Percentiles rank a stretch among this genome's conserved stretches.
These are phyloP conservation scores for Laburnicola sp. DNA, from an alignment of 2,329 filamentous ascomycete species.

Conservation along the genomic window DNA sequence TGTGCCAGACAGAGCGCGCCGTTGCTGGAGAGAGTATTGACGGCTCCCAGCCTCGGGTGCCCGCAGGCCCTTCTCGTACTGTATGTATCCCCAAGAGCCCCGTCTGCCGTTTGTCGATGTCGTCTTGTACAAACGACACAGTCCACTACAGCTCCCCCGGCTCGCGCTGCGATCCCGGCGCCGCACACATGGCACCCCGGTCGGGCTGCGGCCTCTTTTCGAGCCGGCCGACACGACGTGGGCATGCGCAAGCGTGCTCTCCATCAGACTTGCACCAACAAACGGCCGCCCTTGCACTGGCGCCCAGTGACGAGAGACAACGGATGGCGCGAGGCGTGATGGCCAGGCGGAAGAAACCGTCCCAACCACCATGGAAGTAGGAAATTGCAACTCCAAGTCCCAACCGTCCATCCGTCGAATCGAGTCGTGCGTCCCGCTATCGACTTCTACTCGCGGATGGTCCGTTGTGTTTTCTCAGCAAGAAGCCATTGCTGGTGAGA, in stretches of 20 bases:
- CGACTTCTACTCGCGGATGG: background rate
- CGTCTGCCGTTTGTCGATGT: background rate
- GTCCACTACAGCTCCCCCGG: background rate
- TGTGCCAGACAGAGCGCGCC: background rate
- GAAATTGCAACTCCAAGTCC: too few species aligned
- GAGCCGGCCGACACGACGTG: constrained; percentile 9
- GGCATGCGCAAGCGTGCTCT: constrained; percentile 6
- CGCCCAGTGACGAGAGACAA: constrained; percentile 3
- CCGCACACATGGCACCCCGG: constrained; percentile 45
- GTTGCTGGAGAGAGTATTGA: constrained; percentile 2
- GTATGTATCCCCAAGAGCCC: too few species aligned
- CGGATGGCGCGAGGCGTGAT: constrained; percentile 21
- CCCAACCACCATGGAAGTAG: background rate
- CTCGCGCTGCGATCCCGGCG: constrained; percentile 7
- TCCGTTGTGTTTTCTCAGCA: background rate
- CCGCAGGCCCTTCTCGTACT: background rate
- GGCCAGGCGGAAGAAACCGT: constrained; percentile 3
- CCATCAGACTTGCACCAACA: background rate
- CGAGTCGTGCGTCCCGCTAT: constrained; percentile 5
- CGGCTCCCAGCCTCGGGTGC: constrained; percentile 6
- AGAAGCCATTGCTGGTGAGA: background rate
- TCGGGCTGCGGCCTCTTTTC: constrained; percentile 23
- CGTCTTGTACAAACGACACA: background rate
- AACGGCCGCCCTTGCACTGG: constrained; percentile 8
- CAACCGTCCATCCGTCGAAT: background rate